Evolutionary conservation across 805 yeast species (phyloP), one percentile per base, ranked within the genome.

Genomic region (Huiozyma sinensis): DNA sequence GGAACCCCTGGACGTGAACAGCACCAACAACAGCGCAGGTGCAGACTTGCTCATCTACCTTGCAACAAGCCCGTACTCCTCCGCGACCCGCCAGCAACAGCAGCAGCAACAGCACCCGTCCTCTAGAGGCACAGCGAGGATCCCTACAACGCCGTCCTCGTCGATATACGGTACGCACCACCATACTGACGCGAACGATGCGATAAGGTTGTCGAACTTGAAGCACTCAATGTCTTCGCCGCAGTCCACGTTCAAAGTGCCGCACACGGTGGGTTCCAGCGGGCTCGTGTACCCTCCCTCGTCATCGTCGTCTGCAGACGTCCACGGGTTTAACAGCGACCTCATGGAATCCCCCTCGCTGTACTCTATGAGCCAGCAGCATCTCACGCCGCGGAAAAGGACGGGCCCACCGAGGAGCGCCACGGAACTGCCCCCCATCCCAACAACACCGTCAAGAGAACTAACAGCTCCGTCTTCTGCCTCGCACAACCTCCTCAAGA

Each of bases 21-120:
- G 24, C n/a, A 32, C 35, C 24, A 42, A 39, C 17, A 52, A 51
- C 9, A 55, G 57, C 29, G 49, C 56, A 10, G 67, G 64, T 10
- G 66, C 66, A 9, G 67, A 63, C 47, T 40, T 63, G 33, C 50
- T 63, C 35, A 59, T 63, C 60, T 63, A 62, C 43, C 44, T 63
- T 12, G 67, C 67, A 1, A 58, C 66, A 33, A 58, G 64, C 33
- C 67, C 67, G 2, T 61, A 58, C 47, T 51, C 53, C 1, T 38
- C 48, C 11, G 41, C 27, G 8, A 42, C 39, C 32, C 38, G 33
- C 6, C 24, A 28, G 24, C 33, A 36, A 29, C 31, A 37, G 28
- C 36, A 41, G 8, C 11, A 33, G 13, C 38, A 34, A 24, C 39
- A 24, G 28, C 13, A 27, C 12, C 13, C 33, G 6, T 17, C 24